Conservation (phyloP, 2,329 filamentous ascomycete genomes). For the Knufia fluminis region DNA sequence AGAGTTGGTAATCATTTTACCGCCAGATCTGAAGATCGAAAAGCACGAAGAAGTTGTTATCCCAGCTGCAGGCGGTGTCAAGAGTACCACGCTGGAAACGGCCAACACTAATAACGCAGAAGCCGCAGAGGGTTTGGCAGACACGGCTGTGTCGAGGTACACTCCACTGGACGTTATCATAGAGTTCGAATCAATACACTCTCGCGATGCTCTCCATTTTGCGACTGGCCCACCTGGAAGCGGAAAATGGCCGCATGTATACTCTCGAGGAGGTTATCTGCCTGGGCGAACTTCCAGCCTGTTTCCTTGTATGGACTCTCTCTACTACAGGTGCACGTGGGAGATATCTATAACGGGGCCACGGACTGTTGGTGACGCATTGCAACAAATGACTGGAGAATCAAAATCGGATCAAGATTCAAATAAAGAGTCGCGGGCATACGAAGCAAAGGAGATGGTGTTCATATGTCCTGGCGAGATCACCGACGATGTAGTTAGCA, state of each 20-base stretch:
- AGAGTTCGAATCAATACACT: conserved; percentile 65
- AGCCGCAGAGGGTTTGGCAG: conserved; percentile 28
- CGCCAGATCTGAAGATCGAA: conserved; percentile 32
- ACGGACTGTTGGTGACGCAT: conserved; percentile 71
- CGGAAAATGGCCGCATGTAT: conserved; percentile 78
- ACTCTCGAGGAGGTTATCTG: conserved; percentile 71
- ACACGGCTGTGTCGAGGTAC: conserved; percentile 40
- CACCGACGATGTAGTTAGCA: conserved; percentile 71
- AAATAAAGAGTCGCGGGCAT: conserved; percentile 13
- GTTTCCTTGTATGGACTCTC: conserved; percentile 88
- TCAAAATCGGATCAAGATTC: background rate
- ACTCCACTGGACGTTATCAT: conserved; percentile 57
- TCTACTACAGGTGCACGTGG: conserved; percentile 72
- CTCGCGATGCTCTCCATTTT: conserved; percentile 84
- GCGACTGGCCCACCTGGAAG: conserved; percentile 75
- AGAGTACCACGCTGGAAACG: conserved; percentile 28
- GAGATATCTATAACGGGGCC: conserved; percentile 80
- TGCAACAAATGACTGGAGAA: conserved; percentile 21
- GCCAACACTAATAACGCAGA: conserved; percentile 28
- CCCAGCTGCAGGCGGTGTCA: conserved; percentile 40
- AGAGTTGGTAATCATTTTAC: conserved; percentile 51
- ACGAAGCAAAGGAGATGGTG: conserved; percentile 55
- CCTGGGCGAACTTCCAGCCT: conserved; percentile 74
- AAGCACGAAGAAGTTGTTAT: conserved; percentile 53
- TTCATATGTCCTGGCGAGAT: conserved; percentile 86